Conservation (phyloP, 352 stramenopile species). For the Globisporangium canariense region DNA sequence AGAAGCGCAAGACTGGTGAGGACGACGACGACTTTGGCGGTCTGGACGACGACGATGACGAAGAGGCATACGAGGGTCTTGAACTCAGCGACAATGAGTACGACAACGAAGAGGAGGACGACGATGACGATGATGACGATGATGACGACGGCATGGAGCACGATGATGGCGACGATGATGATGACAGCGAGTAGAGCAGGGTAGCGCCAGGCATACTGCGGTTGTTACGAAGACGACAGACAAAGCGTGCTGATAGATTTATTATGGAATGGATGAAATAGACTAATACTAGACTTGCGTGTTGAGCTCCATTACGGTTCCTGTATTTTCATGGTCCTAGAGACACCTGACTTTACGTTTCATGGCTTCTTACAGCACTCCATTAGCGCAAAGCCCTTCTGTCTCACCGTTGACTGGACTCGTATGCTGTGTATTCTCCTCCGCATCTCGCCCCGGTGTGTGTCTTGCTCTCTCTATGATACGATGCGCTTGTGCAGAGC, state of each 20-base stretch:
- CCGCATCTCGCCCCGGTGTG: not conserved
- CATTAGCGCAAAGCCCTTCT: too few relatives aligned
- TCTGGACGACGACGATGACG: conserved; percentile 47
- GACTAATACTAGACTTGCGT: conserved; percentile 8
- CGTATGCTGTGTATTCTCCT: not conserved
- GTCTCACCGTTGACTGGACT: not conserved
- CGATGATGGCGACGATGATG: conserved; percentile 14
- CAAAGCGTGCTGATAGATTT: conserved; percentile 14
- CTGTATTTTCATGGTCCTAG: not conserved
- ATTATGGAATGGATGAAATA: conserved; percentile 18
- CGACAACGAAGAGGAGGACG: conserved; percentile 44
- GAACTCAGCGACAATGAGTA: conserved; percentile 67
- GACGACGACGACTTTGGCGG: conserved; percentile 42
- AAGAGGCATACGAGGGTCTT: conserved; percentile 82
- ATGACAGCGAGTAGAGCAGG: conserved; percentile 31
- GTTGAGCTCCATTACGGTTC: not conserved
- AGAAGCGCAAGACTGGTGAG: conserved; percentile 46
- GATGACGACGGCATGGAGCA: conserved; percentile 21
- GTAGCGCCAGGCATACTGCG: not conserved
- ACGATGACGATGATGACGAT: conserved; percentile 43
- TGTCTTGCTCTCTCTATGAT: conserved; percentile 15
- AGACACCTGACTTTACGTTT: too few relatives aligned
- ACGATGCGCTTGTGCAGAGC: conserved; percentile 66
- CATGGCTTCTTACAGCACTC: too few relatives aligned
- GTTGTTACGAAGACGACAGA: not conserved